These are phyloP conservation scores for Hemileia vastatrix DNA, from an alignment of 1,284 basidiomycete species.

Conservation along the genomic window DNA sequence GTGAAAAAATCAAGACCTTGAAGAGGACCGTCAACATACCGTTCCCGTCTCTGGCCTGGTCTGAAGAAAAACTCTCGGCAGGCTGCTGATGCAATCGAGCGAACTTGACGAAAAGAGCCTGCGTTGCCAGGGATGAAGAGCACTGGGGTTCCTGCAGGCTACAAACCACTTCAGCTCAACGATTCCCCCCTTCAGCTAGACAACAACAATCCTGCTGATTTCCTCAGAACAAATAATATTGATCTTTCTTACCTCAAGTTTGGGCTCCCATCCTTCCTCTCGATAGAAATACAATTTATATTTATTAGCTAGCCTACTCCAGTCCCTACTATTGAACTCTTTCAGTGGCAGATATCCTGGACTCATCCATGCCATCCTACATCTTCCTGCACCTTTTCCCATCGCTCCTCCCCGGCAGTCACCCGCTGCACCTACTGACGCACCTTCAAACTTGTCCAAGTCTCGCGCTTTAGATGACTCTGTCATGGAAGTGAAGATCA, in stretches of 20 bases:
- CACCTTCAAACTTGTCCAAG: conserved; percentile 1
- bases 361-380: conserved; percentile 96
- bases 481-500: conserved; percentile 17
- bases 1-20: conserved; percentile 73
- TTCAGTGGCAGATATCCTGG: conserved; percentile 67
- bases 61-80: too few species aligned
- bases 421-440: background rate
- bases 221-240: background rate
- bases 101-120: conserved; percentile 83
- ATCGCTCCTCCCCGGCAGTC: conserved; percentile 3
- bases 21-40: conserved; percentile 34
- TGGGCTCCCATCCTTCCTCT: conserved; percentile 71
- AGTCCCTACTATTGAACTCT: conserved; percentile 46
- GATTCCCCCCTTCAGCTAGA: too few species aligned
- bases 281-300: conserved; percentile 85
- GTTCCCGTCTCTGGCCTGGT: too few species aligned
- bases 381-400: conserved; percentile 45
- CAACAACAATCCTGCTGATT: too few species aligned
- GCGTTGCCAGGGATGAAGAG: conserved; percentile 97
- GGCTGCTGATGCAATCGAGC: conserved; percentile 90
- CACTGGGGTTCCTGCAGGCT: conserved; percentile 62
- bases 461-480: conserved; percentile 10
- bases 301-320: conserved; percentile 53
- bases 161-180: conserved; percentile 25
- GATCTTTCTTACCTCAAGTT: conserved; percentile 50